Base-by-base conservation (phyloP, 1,139 yeast genomes). In the Yamadazyma dendronema region DNA sequence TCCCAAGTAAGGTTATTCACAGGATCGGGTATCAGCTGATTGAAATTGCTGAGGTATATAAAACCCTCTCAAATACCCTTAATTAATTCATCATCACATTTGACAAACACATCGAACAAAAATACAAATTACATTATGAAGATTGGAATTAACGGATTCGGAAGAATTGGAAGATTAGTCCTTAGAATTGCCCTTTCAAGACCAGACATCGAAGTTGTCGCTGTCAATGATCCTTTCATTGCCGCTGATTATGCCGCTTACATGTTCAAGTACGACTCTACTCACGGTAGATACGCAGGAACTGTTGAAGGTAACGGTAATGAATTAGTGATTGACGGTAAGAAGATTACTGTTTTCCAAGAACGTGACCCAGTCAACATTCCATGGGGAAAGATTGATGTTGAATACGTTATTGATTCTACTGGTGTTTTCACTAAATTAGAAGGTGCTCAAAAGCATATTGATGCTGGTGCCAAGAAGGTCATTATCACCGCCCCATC, bases 401-500 rank as follows among this genome's bases (percentile, higher is more conserved):
- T 81, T 46, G 84, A 79, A 59, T 77, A 65, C 66, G 84, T 82
- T 50, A 79, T 82, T 50, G 89, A 82, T 69, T 81, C 88, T 60
- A 82, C 89, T 51, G 89, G 89, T 72, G 84, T 82, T 55, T 82
- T 82, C 81, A 82, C 85, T 70, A 73, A 75, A 54, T 57, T 63
- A 52, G 87, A 70, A 49, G 81, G 82, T 67, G 87, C 87, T 46
- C 74, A 74, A 62, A 78, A 77, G 61, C 89, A 82, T 70, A 61
- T 82, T 55, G 73, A 74, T 60, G 88, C 82, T 50, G 89, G 89
- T 63, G 88, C 88, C 68, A 81, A 82, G 78, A 81, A 82, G 74
- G 89, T 82, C 46, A 63, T 82, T 66, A 82, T 82, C 66, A 82
- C 89, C 48, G 89, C 89, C 51, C 89, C 89, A 50, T 82, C 88